Base-by-base conservation (phyloP, 805 yeast species). In the Saturnispora gosingensis region DNA sequence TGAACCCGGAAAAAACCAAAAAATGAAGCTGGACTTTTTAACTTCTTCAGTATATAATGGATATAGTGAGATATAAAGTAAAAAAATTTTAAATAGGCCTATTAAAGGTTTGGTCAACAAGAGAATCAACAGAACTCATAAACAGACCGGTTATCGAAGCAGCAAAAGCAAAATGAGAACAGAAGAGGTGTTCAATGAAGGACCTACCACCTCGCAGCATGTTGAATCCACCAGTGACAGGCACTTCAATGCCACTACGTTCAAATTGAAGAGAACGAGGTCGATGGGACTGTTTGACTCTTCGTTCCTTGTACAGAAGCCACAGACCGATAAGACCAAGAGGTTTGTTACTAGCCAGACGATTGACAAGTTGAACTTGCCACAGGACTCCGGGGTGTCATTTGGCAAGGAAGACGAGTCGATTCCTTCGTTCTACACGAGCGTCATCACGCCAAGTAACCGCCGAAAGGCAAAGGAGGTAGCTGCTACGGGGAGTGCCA, bases 311-410 rank as follows among this genome's bases (percentile, higher is more conserved):
- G 20, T 24, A n/a, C 30, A 27, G 28, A 40, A 28, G 43, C 35
- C 42, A 13, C 45, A 35, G 36, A 25, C 38, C 16, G 47, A 45
- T 25, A 45, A 45, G 22, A 45, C 47, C 28, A 32, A 49, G n/a
- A 43, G 38, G 20, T 49, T 49, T 27, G 93, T 91, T 52, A 80
- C 93, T 54, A 96, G 90, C 69, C 97, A 87, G 62, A 91, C 93
- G 70, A 83, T 93, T 88, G 86, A 90, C 56, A 84, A 83, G 74
- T 87, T 91, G 44, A 65, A 66, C 34, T 59, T 59, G 16, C 60
- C 53, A 3, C 58, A 62, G n/a, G 22, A 40, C 25, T 15, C 42
- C 13, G 22, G 16, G 13, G 27, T 40, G n/a, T 24, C 44, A 5
- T 22, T 88, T 58, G 95, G 85, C 61, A 87, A 82, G 55, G 44